These are phyloP conservation scores for Amaranthus cruentus DNA, from an alignment of 148 eudicot species.

Conservation along the genomic window DNA sequence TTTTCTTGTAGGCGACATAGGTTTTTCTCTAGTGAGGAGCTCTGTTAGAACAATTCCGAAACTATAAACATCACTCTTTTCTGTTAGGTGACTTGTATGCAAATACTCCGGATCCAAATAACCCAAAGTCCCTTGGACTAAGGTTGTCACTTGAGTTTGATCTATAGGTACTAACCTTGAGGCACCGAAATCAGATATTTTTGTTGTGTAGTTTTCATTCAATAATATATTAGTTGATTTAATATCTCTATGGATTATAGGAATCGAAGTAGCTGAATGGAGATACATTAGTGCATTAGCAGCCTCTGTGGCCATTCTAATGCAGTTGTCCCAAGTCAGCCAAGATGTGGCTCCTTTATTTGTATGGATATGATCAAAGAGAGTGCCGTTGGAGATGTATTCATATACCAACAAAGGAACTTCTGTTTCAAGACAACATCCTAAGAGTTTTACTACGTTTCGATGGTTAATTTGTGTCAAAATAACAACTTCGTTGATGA, in stretches of 20 bases:
- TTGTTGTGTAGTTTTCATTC: neutral
- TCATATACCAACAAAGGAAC: constrained; percentile 21
- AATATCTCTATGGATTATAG: constrained; percentile 21
- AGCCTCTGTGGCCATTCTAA: constrained; percentile 21
- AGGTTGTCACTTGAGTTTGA: constrained; percentile 9
- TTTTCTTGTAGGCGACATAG: neutral
- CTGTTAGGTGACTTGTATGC: neutral
- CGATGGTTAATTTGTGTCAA: constrained; percentile 20
- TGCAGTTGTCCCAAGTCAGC: constrained; percentile 23
- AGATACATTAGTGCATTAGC: constrained; percentile 21
- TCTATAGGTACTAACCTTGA: constrained; percentile 21
- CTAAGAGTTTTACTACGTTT: constrained; percentile 25
- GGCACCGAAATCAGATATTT: constrained; percentile 24
- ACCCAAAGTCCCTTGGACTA: constrained; percentile 17
- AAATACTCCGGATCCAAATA: constrained; percentile 22
- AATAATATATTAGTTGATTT: constrained; percentile 19
- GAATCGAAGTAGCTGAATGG: constrained; percentile 19
- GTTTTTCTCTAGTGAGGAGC: constrained; percentile 10
- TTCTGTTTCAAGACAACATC: constrained; percentile 26
- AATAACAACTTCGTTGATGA: constrained; percentile 19
- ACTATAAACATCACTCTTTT: constrained; percentile 30
- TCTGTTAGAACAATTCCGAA: constrained; percentile 23
- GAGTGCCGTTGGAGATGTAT: constrained; percentile 21
- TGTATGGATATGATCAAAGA: constrained; percentile 11
- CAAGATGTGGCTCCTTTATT: neutral